These are phyloP conservation scores for Sporothrix brasiliensis DNA, from an alignment of 2,329 filamentous ascomycete species.

Conservation along the genomic window DNA sequence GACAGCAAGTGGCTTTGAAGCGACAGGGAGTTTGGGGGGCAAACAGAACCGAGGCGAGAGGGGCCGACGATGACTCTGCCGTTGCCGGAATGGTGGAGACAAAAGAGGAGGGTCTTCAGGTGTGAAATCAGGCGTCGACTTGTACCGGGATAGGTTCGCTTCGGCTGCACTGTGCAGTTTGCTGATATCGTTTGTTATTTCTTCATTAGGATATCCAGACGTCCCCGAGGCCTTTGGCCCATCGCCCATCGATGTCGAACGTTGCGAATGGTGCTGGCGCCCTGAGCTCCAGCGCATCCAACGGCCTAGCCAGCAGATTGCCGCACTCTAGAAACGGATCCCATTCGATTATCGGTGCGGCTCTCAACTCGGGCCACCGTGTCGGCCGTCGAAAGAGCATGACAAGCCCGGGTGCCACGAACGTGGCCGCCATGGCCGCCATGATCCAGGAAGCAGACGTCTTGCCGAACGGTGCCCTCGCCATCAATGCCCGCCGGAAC, in stretches of 20 bases:
- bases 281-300: conserved; percentile 51
- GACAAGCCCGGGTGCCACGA: conserved; percentile 69
- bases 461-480: conserved; percentile 58
- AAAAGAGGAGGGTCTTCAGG: background rate
- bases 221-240: conserved; percentile 67
- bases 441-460: conserved; percentile 70
- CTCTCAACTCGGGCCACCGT: conserved; percentile 77
- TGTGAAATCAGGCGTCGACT: conserved; percentile 4
- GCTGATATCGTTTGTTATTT: conserved; percentile 31
- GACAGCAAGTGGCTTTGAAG: background rate
- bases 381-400: conserved; percentile 94
- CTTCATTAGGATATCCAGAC: conserved; percentile 62
- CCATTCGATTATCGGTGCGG: conserved; percentile 70
- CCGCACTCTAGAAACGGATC: conserved; percentile 75
- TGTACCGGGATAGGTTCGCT: background rate
- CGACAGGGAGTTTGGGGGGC: background rate
- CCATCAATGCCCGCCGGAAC: conserved; percentile 65
- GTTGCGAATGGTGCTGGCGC: conserved; percentile 59
- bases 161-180: conserved; percentile 38
- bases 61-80: background rate
- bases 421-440: conserved; percentile 74
- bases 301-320: conserved; percentile 62
- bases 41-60: background rate
- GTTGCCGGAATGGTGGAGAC: conserved; percentile 11
- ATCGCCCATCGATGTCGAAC: conserved; percentile 62